A percentile compares a stretch with the other conserved stretches of the same genome.
Evolutionary conservation across 1,284 basidiomycete species (phyloP).

Genomic region (Tilletiaria anomala): DNA sequence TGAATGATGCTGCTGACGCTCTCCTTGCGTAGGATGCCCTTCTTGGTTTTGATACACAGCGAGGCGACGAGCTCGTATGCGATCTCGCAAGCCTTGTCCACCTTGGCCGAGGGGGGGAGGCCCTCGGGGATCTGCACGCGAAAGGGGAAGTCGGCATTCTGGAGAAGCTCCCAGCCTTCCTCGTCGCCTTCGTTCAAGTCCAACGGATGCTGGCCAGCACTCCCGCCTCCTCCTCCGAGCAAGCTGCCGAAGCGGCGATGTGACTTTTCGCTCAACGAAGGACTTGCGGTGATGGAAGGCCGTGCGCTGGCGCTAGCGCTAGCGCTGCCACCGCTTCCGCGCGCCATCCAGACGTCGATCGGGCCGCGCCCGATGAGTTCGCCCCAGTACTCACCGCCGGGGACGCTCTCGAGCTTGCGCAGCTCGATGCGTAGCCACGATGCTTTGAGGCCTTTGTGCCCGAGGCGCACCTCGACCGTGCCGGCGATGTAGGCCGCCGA

Average conservation of each 20-base stretch:
- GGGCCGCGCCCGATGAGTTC: constrained; percentile 35
- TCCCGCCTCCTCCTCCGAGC: too few species aligned
- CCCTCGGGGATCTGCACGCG: constrained; percentile 28
- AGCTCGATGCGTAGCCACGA: constrained; percentile 36
- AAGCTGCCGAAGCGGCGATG: too few species aligned
- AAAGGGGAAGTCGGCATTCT: constrained; percentile 21
- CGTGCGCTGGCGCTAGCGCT: neutral
- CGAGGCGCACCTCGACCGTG: constrained; percentile 24
- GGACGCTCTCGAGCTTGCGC: constrained; percentile 31
- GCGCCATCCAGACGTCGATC: constrained; percentile 29
- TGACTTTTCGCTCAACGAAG: neutral
- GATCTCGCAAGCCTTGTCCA: constrained; percentile 32
- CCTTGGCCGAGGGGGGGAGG: constrained; percentile 26
- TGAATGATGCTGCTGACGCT: constrained; percentile 23
- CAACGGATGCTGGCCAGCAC: too few species aligned
- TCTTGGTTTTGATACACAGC: constrained; percentile 19
- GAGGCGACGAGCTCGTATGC: constrained; percentile 33
- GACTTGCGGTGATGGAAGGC: neutral
- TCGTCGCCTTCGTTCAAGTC: constrained; percentile 11
- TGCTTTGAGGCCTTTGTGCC: constrained; percentile 28
- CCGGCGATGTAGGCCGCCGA: constrained; percentile 31
- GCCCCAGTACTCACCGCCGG: constrained; percentile 32
- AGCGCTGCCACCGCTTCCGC: constrained; percentile 6
- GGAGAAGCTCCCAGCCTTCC: constrained; percentile 17
- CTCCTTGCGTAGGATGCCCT: constrained; percentile 11